Conservation (phyloP, 2,329 filamentous ascomycete genomes). For the Exophiala sp. region DNA sequence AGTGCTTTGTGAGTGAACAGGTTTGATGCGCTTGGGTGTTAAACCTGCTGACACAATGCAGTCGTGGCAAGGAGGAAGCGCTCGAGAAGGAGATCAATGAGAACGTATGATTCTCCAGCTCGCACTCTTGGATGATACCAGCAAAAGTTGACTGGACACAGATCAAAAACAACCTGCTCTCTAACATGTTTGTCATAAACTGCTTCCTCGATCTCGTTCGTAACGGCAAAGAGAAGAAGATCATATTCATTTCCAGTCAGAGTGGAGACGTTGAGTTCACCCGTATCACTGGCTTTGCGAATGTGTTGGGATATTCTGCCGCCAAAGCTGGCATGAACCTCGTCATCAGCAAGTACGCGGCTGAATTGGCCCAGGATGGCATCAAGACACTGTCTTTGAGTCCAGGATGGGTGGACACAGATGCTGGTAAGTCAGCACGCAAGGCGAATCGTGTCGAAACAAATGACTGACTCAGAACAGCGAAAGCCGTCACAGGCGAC, state of each 20-base stretch:
- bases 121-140: constrained; percentile 1
- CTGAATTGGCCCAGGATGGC: constrained; percentile 32
- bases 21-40: constrained; percentile 1
- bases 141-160: constrained; percentile 11
- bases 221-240: constrained; percentile 41
- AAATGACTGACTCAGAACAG: constrained; percentile 12
- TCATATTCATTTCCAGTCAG: constrained; percentile 39
- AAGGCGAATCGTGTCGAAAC: constrained; percentile 4
- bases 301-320: constrained; percentile 34
- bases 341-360: constrained; percentile 41
- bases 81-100: constrained; percentile 22
- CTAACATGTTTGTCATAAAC: constrained; percentile 29
- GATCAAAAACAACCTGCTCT: constrained; percentile 19
- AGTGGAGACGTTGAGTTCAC: constrained; percentile 33
- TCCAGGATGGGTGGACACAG: constrained; percentile 34
- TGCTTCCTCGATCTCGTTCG: constrained; percentile 42
- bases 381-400: constrained; percentile 36
- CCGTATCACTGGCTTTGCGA: constrained; percentile 13
- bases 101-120: constrained; percentile 16
- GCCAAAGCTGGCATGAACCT: constrained; percentile 44
- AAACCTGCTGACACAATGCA: constrained; percentile 14
- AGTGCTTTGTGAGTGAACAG: constrained; percentile 17
- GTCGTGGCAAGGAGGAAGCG: constrained; percentile 21
- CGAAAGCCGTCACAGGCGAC: constrained; percentile 15
- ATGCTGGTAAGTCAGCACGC: constrained; percentile 15